Base-by-base conservation (phyloP, 768 basidiomycete species). In the Paxillus rubicundulus region DNA sequence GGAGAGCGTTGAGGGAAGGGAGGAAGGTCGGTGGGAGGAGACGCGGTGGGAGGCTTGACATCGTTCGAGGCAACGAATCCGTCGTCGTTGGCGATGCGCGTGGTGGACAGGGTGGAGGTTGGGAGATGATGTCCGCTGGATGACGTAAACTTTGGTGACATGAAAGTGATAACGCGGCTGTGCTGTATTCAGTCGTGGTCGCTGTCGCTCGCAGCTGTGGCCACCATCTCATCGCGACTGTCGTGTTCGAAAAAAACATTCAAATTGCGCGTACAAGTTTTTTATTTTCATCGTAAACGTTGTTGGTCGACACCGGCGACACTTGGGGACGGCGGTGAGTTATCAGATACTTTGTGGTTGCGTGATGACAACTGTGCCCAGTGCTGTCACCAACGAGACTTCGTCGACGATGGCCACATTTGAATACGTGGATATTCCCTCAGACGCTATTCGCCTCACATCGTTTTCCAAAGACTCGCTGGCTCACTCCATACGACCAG, bases 1-100 rank as follows among this genome's bases (percentile, higher is more conserved):
- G 73, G 37, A 85, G 77, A 20, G 64, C 56, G 57, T 84, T 83
- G 27, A 84, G 68, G 27, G 58, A 54, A 0, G 63, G 53, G 10
- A 69, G 27, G 12, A 72, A 39, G 1, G 59, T 38, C 3, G 58
- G 48, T 9, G 38, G 38, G 10, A 65, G 63, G 1, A 50, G 53
- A 17, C 56, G 63, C n/a, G 52, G 38, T 4, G 52, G 41, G 18
- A 36, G 33, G 54, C 52, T 47, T 45, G 50, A 36, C 50, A 60
- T 41, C 38, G 30, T 32, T 20, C 21, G 45, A 20, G 13, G 34
- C 16, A 10, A 24, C 20, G 36, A 9, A 24, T 1, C 5, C 14
- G 34, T 21, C n/a, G 46, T 20, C 34, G 32, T 30, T 5, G 30
- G 28, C 14, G 45, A 34, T 45, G n/a, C n/a, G n/a, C n/a, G n/a